phyloP scores from a whole-genome alignment of 352 stramenopile species.

The Elongisporangium senticosum region DNA sequence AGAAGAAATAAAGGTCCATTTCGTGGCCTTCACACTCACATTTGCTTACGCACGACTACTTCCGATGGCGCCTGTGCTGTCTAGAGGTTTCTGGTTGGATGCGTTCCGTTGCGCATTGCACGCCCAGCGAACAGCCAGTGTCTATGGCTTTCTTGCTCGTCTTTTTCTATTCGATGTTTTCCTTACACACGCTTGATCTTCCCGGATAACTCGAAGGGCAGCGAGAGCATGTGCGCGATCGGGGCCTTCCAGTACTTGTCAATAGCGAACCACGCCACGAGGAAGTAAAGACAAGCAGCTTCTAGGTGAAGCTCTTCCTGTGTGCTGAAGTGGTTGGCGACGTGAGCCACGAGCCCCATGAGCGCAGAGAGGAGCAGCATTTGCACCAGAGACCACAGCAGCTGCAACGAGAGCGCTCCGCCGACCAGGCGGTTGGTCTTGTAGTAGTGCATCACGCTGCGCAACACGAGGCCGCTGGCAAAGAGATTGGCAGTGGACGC shows the following conservation, averaged over 20 bases:
- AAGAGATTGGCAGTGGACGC: slow-evolving; percentile 69
- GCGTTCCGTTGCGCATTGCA: background rate
- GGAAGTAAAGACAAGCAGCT: slow-evolving; percentile 48
- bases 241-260: slow-evolving; percentile 69
- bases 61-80: background rate
- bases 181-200: slow-evolving; percentile 24
- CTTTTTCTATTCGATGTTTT: background rate
- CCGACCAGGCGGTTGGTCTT: slow-evolving; percentile 25
- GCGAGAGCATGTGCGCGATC: slow-evolving; percentile 26
- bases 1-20: slow-evolving; percentile 8
- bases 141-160: slow-evolving; percentile 5
- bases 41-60: background rate
- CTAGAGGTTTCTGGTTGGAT: background rate
- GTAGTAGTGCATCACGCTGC: slow-evolving; percentile 48
- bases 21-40: background rate
- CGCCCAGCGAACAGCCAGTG: background rate
- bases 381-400: slow-evolving; percentile 39
- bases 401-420: slow-evolving; percentile 17
- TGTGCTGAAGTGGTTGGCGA: slow-evolving; percentile 52
- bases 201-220: slow-evolving; percentile 9
- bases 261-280: slow-evolving; percentile 62
- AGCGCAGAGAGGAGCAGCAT: slow-evolving; percentile 30
- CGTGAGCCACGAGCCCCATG: slow-evolving; percentile 47
- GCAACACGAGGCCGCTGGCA: slow-evolving; percentile 51
- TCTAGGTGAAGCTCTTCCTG: slow-evolving; percentile 44